Evolutionary conservation across 2,329 filamentous ascomycete species (phyloP), one percentile per base, ranked within the genome.

Genomic region (Cadophora gregata): DNA sequence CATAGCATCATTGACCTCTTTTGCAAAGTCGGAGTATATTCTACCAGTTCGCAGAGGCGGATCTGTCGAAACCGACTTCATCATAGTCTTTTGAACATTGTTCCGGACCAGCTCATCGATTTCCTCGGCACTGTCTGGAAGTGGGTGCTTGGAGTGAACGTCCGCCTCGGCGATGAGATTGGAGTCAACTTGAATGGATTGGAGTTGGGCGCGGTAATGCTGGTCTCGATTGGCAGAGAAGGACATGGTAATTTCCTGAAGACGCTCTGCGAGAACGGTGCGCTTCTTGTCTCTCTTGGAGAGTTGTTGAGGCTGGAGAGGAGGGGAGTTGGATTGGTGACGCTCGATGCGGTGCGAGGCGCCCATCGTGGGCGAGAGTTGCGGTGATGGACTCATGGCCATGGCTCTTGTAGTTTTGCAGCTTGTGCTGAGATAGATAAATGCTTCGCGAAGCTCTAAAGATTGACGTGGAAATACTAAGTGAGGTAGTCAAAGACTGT

Each of bases 261-360:
- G 86, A 70, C 91, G 90, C 68, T 97, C 93, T 72, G 89, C 88
- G 68, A 97, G 88, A 75, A 90, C 88, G 75, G 92, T 92, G 69
- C 93, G 90, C 77, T 94, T 90, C 79, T 96, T 96, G 81, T 98
- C 95, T 79, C 93, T 88, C 82, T 97, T 97, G 48, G 93, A 95
- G 29, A 75, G 71, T 58, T 75, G 73, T 55, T 75, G 75, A 25
- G 69, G 72, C 51, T 72, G 75, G 42, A 67, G 70, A 64, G 73
- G 73, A 31, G 76, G 75, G 51, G 75, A 75, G 60, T 75, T 74
- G n/a, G 76, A 75, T 16, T 71, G 72, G 47, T 73, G 72, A 64
- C 72, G 68, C 27, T 76, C 73, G 61, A 68, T 64, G 67, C 68
- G 69, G 56, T 73, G 69, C 9, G 68, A 67, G n/a, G 59, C 65